Base-by-base conservation (phyloP, 805 yeast species). In the Candida mattraensis region DNA sequence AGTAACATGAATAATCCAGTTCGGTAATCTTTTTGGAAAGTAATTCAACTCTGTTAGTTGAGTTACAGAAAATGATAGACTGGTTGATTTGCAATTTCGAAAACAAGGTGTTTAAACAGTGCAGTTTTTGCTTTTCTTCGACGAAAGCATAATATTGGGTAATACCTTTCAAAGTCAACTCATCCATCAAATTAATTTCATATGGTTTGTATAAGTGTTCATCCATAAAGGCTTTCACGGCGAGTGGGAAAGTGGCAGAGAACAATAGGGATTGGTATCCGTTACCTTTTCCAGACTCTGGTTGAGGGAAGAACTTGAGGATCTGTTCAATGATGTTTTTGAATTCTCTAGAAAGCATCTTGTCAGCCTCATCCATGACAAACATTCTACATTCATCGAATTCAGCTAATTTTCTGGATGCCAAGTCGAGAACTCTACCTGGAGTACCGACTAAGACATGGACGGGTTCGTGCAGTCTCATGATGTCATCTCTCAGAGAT, bases 361-460 rank as follows among this genome's bases (percentile, higher is more conserved):
- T 93, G 65, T 93, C 99, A 39, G 99, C 99, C 72, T 93, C 99
- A 64, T 93, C 99, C 97, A 93, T 88, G 35, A 94, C 81, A 60
- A 93, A 88, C 61, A 87, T 71, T 28, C 84, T 81, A 65, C 96
- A 87, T 44, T 83, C 84, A 37, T 86, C 79, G 42, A 93, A 75
- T 58, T 91, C 95, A 9, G 95, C 96, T 37, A 91, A 72, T 35
- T 76, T 72, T 69, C 96, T 83, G 20, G 88, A 75, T 5, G 97
- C 96, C 58, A 93, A 76, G 65, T 93, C 99, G 43, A 93, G 74
- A 24, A 93, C 89, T 71, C 99, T 82, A 52, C 99, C 99, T 3
- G 98, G 98, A 21, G 99, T 93, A 48, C 97, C 99, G 27, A 93
- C 99, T 42, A 93, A 68, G 26, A 93, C 78, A 62, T 93, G 98